Percentiles rank a stretch among this genome's conserved stretches.
These are phyloP conservation scores for Sanghuangporus weigelae DNA, from an alignment of 1,284 basidiomycete genomes.

Conservation along the genomic window DNA sequence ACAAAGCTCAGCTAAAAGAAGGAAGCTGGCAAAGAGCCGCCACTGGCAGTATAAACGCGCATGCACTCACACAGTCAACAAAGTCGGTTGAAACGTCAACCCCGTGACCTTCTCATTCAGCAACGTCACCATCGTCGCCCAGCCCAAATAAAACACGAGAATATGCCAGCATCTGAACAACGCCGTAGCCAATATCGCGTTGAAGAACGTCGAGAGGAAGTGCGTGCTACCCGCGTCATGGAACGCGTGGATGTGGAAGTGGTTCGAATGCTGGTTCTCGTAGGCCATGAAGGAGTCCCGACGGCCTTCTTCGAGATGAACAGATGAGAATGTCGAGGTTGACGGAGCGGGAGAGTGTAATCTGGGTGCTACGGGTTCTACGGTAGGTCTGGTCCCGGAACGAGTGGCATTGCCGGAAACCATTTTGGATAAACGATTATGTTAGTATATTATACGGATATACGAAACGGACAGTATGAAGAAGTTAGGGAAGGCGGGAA, in stretches of 20 bases:
- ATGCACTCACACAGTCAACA: conserved; percentile 54
- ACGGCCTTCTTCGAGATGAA: neutral
- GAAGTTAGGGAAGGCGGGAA: neutral
- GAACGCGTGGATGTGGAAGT: conserved; percentile 2
- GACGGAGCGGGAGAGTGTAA: too few relatives aligned
- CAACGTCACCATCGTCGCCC: conserved; percentile 50
- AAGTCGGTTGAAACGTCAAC: conserved; percentile 42
- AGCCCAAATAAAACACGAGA: conserved; percentile 53
- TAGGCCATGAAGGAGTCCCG: conserved; percentile 13
- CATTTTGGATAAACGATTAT: neutral
- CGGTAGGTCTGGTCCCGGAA: neutral
- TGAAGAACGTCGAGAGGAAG: conserved; percentile 32
- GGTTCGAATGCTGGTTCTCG: conserved; percentile 14
- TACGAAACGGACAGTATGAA: neutral
- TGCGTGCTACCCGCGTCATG: neutral
- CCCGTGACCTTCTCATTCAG: conserved; percentile 43
- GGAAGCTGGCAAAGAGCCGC: neutral
- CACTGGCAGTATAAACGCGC: neutral
- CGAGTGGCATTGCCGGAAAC: neutral
- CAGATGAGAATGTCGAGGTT: too few relatives aligned
- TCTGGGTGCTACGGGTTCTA: too few relatives aligned
- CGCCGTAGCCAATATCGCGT: conserved; percentile 54
- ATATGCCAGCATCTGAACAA: conserved; percentile 66
- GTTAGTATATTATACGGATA: neutral
- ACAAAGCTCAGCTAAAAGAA: neutral